A percentile compares a stretch with the other conserved stretches of the same genome.
Evolutionary conservation across 345 rosid species (phyloP).

Genomic region (Populus tremula): DNA sequence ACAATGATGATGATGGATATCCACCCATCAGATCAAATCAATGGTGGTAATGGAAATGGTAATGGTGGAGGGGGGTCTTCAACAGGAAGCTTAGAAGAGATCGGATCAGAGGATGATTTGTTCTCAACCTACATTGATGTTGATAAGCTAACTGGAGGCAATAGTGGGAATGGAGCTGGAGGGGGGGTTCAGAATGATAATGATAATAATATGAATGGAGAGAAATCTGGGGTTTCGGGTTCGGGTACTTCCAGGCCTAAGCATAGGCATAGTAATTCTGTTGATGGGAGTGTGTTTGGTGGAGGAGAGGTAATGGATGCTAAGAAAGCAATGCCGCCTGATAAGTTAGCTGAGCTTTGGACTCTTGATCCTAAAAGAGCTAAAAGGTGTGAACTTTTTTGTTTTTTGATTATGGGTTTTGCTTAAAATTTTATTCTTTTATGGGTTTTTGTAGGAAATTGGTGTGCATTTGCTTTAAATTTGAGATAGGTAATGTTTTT

Average conservation of each 20-base stretch:
- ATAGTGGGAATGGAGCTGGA: constrained; percentile 10
- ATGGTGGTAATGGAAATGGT: background rate
- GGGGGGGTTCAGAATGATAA: constrained; percentile 10
- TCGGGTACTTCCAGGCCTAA: constrained; percentile 31
- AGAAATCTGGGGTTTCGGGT: constrained; percentile 1
- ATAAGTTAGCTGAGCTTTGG: constrained; percentile 81
- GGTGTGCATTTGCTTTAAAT: background rate
- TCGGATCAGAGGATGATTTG: constrained; percentile 78
- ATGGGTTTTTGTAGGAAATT: too few species aligned
- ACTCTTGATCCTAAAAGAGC: constrained; percentile 74
- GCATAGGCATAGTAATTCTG: constrained; percentile 76
- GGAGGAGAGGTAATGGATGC: constrained; percentile 72
- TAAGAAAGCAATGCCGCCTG: constrained; percentile 89
- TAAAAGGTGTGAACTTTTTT: constrained; percentile 53
- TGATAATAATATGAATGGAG: constrained; percentile 16
- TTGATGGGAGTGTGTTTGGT: constrained; percentile 52
- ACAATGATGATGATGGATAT: constrained; percentile 60
- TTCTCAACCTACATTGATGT: constrained; percentile 78
- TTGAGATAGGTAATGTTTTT: background rate
- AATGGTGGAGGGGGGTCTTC: constrained; percentile 31
- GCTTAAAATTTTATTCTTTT: background rate
- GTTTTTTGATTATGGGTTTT: background rate
- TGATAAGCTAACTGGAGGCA: constrained; percentile 39
- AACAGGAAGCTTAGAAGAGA: constrained; percentile 48
- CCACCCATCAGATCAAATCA: constrained; percentile 51